Evolutionary conservation across 2,329 filamentous ascomycete species (phyloP).

Genomic region (Hirsutella thompsonii): DNA sequence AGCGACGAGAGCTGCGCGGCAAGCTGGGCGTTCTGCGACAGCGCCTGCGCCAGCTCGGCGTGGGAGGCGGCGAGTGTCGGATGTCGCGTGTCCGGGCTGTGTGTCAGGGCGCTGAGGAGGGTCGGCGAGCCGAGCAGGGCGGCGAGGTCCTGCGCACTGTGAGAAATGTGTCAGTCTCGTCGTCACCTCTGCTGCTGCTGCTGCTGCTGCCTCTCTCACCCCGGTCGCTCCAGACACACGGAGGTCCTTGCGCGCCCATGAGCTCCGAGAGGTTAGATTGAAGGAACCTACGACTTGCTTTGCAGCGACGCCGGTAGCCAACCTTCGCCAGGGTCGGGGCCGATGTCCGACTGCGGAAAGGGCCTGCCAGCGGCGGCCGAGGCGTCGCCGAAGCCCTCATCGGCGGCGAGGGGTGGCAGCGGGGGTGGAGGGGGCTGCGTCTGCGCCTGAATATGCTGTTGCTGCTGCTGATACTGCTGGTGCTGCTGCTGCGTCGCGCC

Average conservation of each 20-base stretch:
- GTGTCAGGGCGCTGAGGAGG: constrained; percentile 63
- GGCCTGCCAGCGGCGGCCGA: constrained; percentile 9
- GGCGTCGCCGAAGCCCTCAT: constrained; percentile 8
- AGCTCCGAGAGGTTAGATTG: neutral
- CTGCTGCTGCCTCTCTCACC: neutral
- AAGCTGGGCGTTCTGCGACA: constrained; percentile 60
- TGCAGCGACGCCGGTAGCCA: constrained; percentile 70
- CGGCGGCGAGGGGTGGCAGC: constrained; percentile 3
- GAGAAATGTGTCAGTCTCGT: neutral
- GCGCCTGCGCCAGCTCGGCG: constrained; percentile 47
- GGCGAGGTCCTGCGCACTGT: constrained; percentile 66
- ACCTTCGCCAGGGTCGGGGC: constrained; percentile 49
- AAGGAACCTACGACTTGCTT: constrained; percentile 60
- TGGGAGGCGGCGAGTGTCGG: constrained; percentile 57
- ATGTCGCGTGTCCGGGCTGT: constrained; percentile 54
- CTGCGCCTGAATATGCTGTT: too few species aligned
- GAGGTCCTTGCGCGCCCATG: neutral
- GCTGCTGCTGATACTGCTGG: too few species aligned
- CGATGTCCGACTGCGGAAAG: constrained; percentile 12
- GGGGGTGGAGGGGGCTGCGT: constrained; percentile 8
- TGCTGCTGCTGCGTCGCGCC: constrained; percentile 30
- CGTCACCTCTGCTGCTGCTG: neutral
- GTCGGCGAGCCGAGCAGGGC: constrained; percentile 50
- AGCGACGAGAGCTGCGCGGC: constrained; percentile 49
- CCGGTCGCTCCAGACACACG: neutral